Evolutionary conservation across 495 filamentous ascomycete genomes (phyloP).

Genomic region (Annulohypoxylon bovei): DNA sequence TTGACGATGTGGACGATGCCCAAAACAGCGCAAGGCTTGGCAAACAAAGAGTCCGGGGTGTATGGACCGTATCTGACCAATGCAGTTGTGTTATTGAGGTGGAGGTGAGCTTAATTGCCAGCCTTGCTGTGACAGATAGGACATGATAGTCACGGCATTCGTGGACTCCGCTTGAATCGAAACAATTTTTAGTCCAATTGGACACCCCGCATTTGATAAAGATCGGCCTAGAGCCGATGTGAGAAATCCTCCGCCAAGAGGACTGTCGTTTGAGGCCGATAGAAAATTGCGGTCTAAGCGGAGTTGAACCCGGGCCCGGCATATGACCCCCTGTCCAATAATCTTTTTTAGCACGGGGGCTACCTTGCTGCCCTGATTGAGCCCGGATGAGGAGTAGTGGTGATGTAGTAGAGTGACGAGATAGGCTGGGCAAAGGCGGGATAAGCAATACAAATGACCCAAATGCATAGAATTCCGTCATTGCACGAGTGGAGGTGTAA

Average conservation of each 20-base stretch:
- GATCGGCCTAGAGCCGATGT: conserved; percentile 27
- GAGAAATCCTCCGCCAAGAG: conserved; percentile 30
- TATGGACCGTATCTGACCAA: background rate
- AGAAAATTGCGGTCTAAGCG: conserved; percentile 35
- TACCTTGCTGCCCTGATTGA: background rate
- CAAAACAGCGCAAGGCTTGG: conserved; percentile 34
- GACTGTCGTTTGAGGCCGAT: conserved; percentile 33
- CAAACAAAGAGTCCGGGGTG: conserved; percentile 35
- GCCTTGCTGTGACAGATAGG: conserved; percentile 26
- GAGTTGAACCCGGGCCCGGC: conserved; percentile 23
- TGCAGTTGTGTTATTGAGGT: conserved; percentile 1
- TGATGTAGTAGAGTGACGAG: background rate
- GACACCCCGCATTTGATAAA: conserved; percentile 26
- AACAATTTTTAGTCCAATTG: conserved; percentile 37
- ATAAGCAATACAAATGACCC: conserved; percentile 6
- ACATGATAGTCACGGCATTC: conserved; percentile 35
- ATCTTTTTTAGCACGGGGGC: conserved; percentile 12
- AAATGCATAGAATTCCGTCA: conserved; percentile 21
- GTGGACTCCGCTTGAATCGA: conserved; percentile 35
- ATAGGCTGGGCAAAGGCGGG: background rate
- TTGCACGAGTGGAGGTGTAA: conserved; percentile 12
- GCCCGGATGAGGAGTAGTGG: background rate
- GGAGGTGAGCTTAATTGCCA: conserved; percentile 8
- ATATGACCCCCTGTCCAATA: conserved; percentile 22
- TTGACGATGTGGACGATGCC: conserved; percentile 14